These are phyloP conservation scores for Sphaerosporella brunnea DNA, from an alignment of 495 filamentous ascomycete genomes.

Conservation along the genomic window DNA sequence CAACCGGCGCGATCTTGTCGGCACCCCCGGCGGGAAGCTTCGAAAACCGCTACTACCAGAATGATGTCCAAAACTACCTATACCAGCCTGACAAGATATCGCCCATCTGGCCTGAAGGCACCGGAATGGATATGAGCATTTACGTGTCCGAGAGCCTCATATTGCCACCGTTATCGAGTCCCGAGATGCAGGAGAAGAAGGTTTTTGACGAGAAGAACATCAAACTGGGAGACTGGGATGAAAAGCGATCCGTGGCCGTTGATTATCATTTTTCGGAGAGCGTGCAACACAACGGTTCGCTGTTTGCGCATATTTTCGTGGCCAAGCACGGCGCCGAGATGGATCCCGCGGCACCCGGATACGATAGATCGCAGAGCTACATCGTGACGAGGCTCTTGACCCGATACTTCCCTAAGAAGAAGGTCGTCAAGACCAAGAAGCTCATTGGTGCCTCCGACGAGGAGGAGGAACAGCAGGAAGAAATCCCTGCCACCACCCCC, in stretches of 20 bases:
- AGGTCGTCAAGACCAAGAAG: constrained; percentile 75
- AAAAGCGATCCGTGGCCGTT: constrained; percentile 61
- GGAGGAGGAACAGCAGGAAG: constrained; percentile 25
- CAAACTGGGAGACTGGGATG: constrained; percentile 59
- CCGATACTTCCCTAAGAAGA: constrained; percentile 82
- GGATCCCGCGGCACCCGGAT: constrained; percentile 54
- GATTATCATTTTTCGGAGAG: constrained; percentile 55
- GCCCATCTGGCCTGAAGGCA: constrained; percentile 74
- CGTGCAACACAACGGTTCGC: constrained; percentile 80
- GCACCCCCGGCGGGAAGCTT: constrained; percentile 25
- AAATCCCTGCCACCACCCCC: constrained; percentile 14
- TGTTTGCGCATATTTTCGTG: constrained; percentile 88
- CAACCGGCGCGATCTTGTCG: constrained; percentile 31
- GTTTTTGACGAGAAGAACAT: constrained; percentile 69
- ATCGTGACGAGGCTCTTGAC: constrained; percentile 75
- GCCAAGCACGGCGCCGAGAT: constrained; percentile 52
- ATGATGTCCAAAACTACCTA: constrained; percentile 49
- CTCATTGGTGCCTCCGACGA: constrained; percentile 47
- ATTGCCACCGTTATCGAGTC: constrained; percentile 44
- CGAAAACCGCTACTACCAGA: constrained; percentile 34
- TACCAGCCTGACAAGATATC: constrained; percentile 56
- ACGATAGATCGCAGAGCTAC: constrained; percentile 54
- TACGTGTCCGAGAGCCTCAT: constrained; percentile 62
- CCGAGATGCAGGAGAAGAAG: constrained; percentile 36
- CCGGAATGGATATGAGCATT: constrained; percentile 61